Conservation (phyloP, 1,139 yeast species). For the Protomyces inouyei region DNA sequence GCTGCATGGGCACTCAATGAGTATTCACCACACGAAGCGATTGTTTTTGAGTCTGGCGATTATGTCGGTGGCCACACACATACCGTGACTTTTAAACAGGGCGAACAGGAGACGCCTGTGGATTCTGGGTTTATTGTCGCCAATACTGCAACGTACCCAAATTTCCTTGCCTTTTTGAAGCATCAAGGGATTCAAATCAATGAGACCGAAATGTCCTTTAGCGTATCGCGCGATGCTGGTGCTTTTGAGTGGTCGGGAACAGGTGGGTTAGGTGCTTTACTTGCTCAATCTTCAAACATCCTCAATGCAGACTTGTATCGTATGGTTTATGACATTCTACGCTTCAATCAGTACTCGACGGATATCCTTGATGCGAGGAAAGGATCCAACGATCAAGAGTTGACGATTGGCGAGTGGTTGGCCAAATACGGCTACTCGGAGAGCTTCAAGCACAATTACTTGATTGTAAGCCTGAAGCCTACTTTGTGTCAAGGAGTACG, state of each 20-base stretch:
- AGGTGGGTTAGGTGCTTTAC: slow-evolving; percentile 1
- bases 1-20: slow-evolving; percentile 27
- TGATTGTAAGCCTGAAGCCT: slow-evolving; percentile 15
- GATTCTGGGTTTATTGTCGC: slow-evolving; percentile 25
- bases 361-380: slow-evolving; percentile 8
- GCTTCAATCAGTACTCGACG: slow-evolving; percentile 26
- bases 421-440: slow-evolving; percentile 12
- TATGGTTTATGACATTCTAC: slow-evolving; percentile 14
- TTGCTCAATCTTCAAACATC: slow-evolving; percentile 13
- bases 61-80: slow-evolving; percentile 24
- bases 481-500: background rate
- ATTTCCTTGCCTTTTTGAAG: slow-evolving; percentile 13
- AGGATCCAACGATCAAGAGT: slow-evolving; percentile 2
- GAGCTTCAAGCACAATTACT: slow-evolving; percentile 20
- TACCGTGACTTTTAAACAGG: slow-evolving; percentile 13
- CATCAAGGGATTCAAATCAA: slow-evolving; percentile 3
- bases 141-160: slow-evolving; percentile 22
- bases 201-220: slow-evolving; percentile 23
- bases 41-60: slow-evolving; percentile 11
- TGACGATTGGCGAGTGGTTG: slow-evolving; percentile 18
- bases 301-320: slow-evolving; percentile 11
- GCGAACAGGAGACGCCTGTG: slow-evolving; percentile 8
- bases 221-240: slow-evolving; percentile 22
- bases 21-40: slow-evolving; percentile 19
- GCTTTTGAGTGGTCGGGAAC: slow-evolving; percentile 25